phyloP scores from a whole-genome alignment of 2,329 filamentous ascomycete genomes.

The Pezicula carpinea region DNA sequence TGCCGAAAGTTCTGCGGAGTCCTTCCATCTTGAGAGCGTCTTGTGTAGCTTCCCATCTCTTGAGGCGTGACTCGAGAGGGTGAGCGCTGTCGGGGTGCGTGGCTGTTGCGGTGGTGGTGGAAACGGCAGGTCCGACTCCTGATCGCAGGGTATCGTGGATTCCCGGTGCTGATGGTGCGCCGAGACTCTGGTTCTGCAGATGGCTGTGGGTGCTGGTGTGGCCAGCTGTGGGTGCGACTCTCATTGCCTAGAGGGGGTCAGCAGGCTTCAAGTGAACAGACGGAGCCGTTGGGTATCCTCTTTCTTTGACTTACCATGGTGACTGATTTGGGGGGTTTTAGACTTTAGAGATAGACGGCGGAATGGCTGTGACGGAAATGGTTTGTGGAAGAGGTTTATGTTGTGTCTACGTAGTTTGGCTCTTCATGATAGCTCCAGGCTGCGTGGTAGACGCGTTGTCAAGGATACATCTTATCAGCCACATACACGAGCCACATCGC shows the following conservation, averaged over 20 bases:
- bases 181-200: slow-evolving; percentile 50
- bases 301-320: slow-evolving; percentile 20
- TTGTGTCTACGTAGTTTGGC: neutral
- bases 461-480: neutral
- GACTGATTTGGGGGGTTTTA: slow-evolving; percentile 2
- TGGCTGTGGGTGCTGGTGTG: slow-evolving; percentile 65
- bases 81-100: slow-evolving; percentile 57
- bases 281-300: neutral
- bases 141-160: slow-evolving; percentile 89
- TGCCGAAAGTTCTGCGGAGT: slow-evolving; percentile 81
- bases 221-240: slow-evolving; percentile 70
- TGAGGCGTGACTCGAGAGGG: slow-evolving; percentile 86
- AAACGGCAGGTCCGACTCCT: slow-evolving; percentile 64
- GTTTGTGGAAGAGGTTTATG: neutral
- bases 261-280: neutral
- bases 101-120: slow-evolving; percentile 35
- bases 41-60: slow-evolving; percentile 86
- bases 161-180: slow-evolving; percentile 86
- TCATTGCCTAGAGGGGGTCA: slow-evolving; percentile 64
- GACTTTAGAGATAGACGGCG: slow-evolving; percentile 3
- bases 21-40: slow-evolving; percentile 83
- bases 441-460: slow-evolving; percentile 8
- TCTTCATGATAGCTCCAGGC: slow-evolving; percentile 10
- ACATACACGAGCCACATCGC: too few relatives aligned
- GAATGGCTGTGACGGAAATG: slow-evolving; percentile 2